A percentile compares a stretch with the other conserved stretches of the same genome.
These are phyloP conservation scores for Neofusicoccum cordaticola DNA, from an alignment of 2,329 filamentous ascomycete species.

Conservation along the genomic window DNA sequence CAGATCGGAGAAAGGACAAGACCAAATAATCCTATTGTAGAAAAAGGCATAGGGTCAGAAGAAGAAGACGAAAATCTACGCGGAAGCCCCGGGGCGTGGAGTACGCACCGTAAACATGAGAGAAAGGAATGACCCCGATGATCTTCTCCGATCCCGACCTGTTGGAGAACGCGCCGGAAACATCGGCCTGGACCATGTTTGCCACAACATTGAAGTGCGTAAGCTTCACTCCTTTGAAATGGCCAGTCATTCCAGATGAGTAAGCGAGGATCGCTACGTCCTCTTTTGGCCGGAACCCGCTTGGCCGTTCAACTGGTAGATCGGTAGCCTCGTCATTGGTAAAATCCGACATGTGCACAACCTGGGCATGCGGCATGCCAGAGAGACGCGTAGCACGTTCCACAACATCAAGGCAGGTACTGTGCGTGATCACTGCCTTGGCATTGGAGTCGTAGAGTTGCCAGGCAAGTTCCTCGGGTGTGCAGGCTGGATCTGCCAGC, in stretches of 20 bases:
- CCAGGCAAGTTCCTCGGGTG: constrained; percentile 23
- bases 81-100: no score
- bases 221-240: constrained; percentile 24
- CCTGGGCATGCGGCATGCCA: not conserved
- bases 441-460: constrained; percentile 18
- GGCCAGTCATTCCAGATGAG: constrained; percentile 23
- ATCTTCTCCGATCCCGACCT: constrained; percentile 4
- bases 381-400: not conserved
- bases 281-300: constrained; percentile 20
- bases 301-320: not conserved
- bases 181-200: constrained; percentile 18
- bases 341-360: not conserved
- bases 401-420: constrained; percentile 5
- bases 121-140: not conserved
- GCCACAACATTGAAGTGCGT: constrained; percentile 18
- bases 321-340: no score
- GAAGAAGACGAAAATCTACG: no score
- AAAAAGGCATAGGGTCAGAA: no score
- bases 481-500: constrained; percentile 27
- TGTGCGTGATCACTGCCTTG: constrained; percentile 19
- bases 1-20: not conserved
- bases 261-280: constrained; percentile 22
- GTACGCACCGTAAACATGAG: not conserved
- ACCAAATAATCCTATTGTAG: no score
- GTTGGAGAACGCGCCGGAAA: constrained; percentile 19